Base-by-base conservation (phyloP, 805 yeast genomes). In the Ogataea paradorogensis region DNA sequence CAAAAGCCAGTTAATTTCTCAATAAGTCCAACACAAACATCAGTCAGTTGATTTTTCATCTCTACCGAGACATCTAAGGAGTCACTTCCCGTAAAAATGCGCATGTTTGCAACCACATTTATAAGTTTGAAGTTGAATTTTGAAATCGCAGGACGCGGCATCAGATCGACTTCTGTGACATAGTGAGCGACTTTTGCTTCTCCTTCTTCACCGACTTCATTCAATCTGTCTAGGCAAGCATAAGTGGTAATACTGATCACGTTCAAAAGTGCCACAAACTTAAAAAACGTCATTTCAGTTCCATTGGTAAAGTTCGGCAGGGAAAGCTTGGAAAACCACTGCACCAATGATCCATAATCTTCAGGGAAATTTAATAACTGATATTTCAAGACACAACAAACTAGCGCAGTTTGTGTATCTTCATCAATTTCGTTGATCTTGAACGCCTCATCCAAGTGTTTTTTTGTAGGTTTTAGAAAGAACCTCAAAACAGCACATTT, bases 41-140 rank as follows among this genome's bases (percentile, higher is more conserved):
- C 64, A 32, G 56, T 46, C 39, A 59, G 30, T 16, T 43, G 45
- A 28, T 52, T 50, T 18, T 52, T 55, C 30, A 49, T 22, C 9
- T 43, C 45, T 8, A 36, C 22, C 7, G 49, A 50, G 13, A 20
- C 33, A 2, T 8, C 14, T 9, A 50, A 31, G 9, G 32, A 28
- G 3, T 46, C 37, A 30, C 52, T 52, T 9, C 63, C 62, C 21
- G 56, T 49, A 40, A 55, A 60, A n/a, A 60, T 57, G 40, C 65
- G 48, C 57, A 60, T 49, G 28, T 56, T 52, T 15, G 55, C 61
- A 21, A 56, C 36, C 7, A 59, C 52, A 30, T 60, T 55, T 20
- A 56, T 31, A 22, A 60, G 32, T 23, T 55, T 55, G 46, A 51
- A 51, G 33, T 53, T 55, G 20, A 56, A 41, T 31, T 47, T 51